These are phyloP conservation scores for Candida sanyaensis DNA, from an alignment of 1,139 yeast genomes.

Conservation along the genomic window DNA sequence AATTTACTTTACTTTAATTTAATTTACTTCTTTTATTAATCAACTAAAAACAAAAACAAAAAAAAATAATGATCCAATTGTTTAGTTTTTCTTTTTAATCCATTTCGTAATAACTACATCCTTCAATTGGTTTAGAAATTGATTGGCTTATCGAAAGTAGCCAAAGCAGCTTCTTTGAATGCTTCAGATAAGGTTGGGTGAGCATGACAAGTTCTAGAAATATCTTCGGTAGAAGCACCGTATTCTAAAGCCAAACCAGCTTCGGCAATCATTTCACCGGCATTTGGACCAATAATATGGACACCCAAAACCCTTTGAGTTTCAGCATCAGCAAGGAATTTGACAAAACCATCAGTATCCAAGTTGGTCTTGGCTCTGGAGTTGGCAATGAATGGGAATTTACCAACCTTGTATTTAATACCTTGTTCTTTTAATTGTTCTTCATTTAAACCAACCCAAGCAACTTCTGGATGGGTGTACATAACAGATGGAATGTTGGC, in stretches of 20 bases:
- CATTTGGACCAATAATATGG: slow-evolving; percentile 96
- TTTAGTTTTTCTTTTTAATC: not conserved
- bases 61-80: not conserved
- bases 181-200: slow-evolving; percentile 99
- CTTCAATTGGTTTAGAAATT: slow-evolving; percentile 56
- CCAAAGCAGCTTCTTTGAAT: slow-evolving; percentile 96
- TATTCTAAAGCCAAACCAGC: slow-evolving; percentile 97
- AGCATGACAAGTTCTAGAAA: slow-evolving; percentile 97
- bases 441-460: slow-evolving; percentile 98
- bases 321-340: slow-evolving; percentile 93
- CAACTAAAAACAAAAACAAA: no score
- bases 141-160: slow-evolving; percentile 87
- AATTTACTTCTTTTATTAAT: no score
- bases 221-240: slow-evolving; percentile 98
- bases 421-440: slow-evolving; percentile 95
- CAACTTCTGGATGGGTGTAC: slow-evolving; percentile 99
- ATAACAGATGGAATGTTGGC: slow-evolving; percentile 97
- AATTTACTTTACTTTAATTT: not conserved
- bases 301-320: slow-evolving; percentile 96
- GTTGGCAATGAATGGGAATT: slow-evolving; percentile 98
- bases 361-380: slow-evolving; percentile 98
- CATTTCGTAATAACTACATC: not conserved
- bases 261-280: slow-evolving; percentile 99
- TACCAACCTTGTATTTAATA: slow-evolving; percentile 88
- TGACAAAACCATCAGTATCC: slow-evolving; percentile 97